Conservation (phyloP, 441 rosid species). For the Erysimum cheiri region DNA sequence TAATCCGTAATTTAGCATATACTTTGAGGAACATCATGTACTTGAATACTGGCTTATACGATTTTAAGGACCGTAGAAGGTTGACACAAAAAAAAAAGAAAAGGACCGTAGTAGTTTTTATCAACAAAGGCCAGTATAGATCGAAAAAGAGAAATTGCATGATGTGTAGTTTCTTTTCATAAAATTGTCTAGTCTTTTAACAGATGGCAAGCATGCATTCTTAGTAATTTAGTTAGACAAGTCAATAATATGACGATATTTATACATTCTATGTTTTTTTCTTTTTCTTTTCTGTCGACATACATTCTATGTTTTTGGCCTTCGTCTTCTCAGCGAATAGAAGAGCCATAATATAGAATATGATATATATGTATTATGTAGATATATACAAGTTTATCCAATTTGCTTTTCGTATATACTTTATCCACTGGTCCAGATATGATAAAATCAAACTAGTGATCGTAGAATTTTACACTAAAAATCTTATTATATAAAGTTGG, state of each 20-base stretch:
- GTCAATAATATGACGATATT: not conserved
- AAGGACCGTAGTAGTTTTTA: not conserved
- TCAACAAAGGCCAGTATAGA: not conserved
- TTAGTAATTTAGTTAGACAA: not conserved
- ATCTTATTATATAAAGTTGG: too few relatives aligned
- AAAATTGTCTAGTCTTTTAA: not conserved
- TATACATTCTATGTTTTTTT: not conserved
- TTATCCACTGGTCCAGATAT: constrained; percentile 32
- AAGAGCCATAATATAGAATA: constrained; percentile 32
- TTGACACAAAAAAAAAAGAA: too few relatives aligned
- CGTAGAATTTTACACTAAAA: not conserved
- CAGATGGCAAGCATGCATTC: constrained; percentile 30
- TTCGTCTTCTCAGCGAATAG: constrained; percentile 33
- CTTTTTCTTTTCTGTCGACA: too few relatives aligned
- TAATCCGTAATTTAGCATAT: not conserved
- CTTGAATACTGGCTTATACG: not conserved
- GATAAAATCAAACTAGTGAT: constrained; percentile 8
- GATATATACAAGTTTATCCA: constrained; percentile 29
- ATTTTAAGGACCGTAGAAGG: not conserved
- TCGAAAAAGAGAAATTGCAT: not conserved
- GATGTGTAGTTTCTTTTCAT: not conserved
- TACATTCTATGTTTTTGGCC: constrained; percentile 6
- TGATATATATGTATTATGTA: not conserved
- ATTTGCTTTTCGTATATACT: constrained; percentile 10
- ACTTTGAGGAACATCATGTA: not conserved